These are phyloP conservation scores for Umbelopsis ramanniana DNA, from an alignment of 192 early-diverging fungal species.

Conservation along the genomic window DNA sequence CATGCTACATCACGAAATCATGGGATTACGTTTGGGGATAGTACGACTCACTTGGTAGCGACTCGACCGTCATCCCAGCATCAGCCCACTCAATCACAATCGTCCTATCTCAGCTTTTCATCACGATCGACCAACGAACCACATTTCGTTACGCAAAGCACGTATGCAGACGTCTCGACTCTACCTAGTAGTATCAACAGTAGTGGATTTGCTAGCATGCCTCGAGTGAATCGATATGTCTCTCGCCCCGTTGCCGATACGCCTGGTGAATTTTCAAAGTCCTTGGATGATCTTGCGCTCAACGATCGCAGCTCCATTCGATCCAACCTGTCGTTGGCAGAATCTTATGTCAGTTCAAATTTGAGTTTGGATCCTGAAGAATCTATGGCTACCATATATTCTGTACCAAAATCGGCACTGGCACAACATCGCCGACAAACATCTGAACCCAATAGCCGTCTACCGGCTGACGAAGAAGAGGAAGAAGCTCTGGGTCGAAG, in stretches of 20 bases:
- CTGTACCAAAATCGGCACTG: background rate
- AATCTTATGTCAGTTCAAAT: constrained; percentile 25
- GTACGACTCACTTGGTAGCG: background rate
- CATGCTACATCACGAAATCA: background rate
- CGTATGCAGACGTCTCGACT: background rate
- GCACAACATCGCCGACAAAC: constrained; percentile 14
- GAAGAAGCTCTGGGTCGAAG: constrained; percentile 23
- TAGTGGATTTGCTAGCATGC: constrained; percentile 20
- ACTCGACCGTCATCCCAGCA: background rate
- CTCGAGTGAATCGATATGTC: constrained; percentile 7
- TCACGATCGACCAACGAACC: constrained; percentile 13
- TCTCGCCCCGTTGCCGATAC: background rate
- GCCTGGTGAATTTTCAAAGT: constrained; percentile 14
- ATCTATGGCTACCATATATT: constrained; percentile 20
- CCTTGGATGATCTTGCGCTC: constrained; percentile 5
- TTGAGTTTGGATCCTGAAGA: constrained; percentile 21
- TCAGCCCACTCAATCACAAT: constrained; percentile 31
- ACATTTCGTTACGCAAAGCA: background rate
- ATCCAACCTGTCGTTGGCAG: constrained; percentile 22
- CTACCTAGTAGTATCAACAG: constrained; percentile 28
- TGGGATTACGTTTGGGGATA: background rate
- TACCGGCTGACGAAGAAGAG: background rate
- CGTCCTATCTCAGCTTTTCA: constrained; percentile 29
- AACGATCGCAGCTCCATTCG: constrained; percentile 25
- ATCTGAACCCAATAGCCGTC: background rate